Conservation (phyloP, 2,329 filamentous ascomycete species). For the Plectosphaerella sp. region DNA sequence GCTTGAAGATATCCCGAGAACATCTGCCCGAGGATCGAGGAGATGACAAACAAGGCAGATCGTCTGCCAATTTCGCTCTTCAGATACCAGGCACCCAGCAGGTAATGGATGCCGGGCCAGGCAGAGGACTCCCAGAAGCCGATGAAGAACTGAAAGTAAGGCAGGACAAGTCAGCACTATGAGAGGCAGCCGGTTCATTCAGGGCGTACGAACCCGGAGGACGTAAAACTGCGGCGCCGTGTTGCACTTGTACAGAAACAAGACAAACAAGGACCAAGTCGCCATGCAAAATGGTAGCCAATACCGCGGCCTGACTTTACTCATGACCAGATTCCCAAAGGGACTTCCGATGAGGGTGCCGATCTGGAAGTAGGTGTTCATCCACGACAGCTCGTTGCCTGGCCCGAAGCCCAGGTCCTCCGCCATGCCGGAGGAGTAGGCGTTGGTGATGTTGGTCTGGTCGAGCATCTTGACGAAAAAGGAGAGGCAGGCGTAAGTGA, state of each 20-base stretch:
- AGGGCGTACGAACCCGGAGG: slow-evolving; percentile 26
- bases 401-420: slow-evolving; percentile 38
- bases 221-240: slow-evolving; percentile 35
- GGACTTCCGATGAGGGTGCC: slow-evolving; percentile 40
- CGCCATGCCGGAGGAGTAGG: slow-evolving; percentile 42
- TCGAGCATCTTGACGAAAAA: slow-evolving; percentile 44
- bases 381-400: slow-evolving; percentile 36
- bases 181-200: too few species aligned
- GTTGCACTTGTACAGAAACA: slow-evolving; percentile 34
- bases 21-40: slow-evolving; percentile 42
- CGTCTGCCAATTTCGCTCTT: slow-evolving; percentile 52
- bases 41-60: slow-evolving; percentile 54
- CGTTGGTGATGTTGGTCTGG: slow-evolving; percentile 41
- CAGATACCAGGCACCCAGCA: slow-evolving; percentile 56
- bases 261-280: slow-evolving; percentile 32
- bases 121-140: slow-evolving; percentile 52
- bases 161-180: too few species aligned
- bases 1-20: slow-evolving; percentile 29
- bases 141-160: slow-evolving; percentile 34
- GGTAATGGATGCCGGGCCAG: slow-evolving; percentile 48
- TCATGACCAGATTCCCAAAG: slow-evolving; percentile 38
- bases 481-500: slow-evolving; percentile 33
- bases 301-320: slow-evolving; percentile 33
- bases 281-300: slow-evolving; percentile 33
- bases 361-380: slow-evolving; percentile 42